phyloP scores from a whole-genome alignment of 257 asterid species.

The Forsythia suspensa region DNA sequence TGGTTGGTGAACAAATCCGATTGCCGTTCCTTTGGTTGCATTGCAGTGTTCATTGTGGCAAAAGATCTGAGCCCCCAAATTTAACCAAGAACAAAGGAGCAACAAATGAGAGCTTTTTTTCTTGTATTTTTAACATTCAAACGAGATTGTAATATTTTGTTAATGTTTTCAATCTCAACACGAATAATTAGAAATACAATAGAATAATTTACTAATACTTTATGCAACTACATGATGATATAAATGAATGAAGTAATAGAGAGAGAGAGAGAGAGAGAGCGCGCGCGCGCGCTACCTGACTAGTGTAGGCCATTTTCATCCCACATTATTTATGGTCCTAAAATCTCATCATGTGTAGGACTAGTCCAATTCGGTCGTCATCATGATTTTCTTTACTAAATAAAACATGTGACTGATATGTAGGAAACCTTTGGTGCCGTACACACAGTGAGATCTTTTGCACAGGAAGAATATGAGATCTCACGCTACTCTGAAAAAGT shows the following conservation, averaged over 20 bases:
- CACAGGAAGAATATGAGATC: constrained; percentile 71
- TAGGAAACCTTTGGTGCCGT: constrained; percentile 89
- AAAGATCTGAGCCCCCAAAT: too few species aligned
- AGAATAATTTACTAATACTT: too few species aligned
- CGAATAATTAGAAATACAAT: not conserved
- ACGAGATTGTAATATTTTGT: too few species aligned
- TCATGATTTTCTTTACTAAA: constrained; percentile 5
- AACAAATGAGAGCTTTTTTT: too few species aligned
- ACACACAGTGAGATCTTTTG: constrained; percentile 90
- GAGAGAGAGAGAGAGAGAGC: not conserved
- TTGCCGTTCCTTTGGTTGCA: too few species aligned
- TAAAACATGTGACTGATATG: constrained; percentile 15
- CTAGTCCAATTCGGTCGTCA: not conserved
- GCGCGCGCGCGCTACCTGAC: too few species aligned
- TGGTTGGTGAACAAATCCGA: too few species aligned
- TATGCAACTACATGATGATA: not conserved
- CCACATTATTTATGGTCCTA: not conserved
- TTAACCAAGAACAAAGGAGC: too few species aligned
- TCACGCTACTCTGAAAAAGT: constrained; percentile 82
- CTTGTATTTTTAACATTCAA: too few species aligned
- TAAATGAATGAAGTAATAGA: not conserved
- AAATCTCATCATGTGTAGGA: constrained; percentile 3
- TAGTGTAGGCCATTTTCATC: not conserved
- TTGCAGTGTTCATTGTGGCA: too few species aligned
- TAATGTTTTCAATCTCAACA: too few species aligned